Conservation (phyloP, 1,284 basidiomycete genomes). For the Moniliella sp. region DNA sequence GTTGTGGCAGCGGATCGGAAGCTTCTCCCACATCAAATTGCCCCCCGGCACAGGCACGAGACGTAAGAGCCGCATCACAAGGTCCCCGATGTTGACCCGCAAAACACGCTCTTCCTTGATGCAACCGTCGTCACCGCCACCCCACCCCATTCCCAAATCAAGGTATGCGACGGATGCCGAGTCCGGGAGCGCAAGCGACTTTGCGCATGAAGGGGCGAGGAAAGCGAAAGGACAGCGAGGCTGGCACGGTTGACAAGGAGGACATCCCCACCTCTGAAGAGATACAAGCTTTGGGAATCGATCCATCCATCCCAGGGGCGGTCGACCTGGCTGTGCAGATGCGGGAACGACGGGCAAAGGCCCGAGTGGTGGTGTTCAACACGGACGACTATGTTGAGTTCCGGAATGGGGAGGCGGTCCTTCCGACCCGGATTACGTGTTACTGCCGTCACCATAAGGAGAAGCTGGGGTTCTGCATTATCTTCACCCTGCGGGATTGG, state of each 20-base stretch:
- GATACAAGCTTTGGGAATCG: conserved; percentile 19
- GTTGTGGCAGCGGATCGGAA: conserved; percentile 29
- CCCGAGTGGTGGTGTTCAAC: conserved; percentile 48
- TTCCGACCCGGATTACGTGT: conserved; percentile 88
- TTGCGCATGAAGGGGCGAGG: conserved; percentile 21
- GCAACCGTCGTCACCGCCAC: conserved; percentile 42
- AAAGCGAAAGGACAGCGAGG: conserved; percentile 2
- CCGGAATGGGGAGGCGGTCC: conserved; percentile 58
- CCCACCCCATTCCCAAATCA: conserved; percentile 48
- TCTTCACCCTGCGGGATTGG: conserved; percentile 66
- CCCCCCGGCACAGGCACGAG: conserved; percentile 31
- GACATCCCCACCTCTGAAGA: conserved; percentile 19
- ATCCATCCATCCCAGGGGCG: conserved; percentile 16
- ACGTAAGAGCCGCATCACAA: conserved; percentile 51
- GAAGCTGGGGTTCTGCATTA: conserved; percentile 78
- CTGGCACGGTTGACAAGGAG: no score
- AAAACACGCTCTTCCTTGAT: conserved; percentile 31
- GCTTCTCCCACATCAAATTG: conserved; percentile 30
- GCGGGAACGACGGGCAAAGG: conserved; percentile 28
- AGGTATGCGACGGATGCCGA: conserved; percentile 47
- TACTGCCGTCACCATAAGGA: conserved; percentile 97
- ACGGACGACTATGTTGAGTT: conserved; percentile 80
- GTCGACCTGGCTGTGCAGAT: conserved; percentile 9
- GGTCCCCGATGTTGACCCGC: conserved; percentile 16
- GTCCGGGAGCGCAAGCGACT: conserved; percentile 40